Evolutionary conservation across 2,329 filamentous ascomycete species (phyloP), one percentile per base, ranked within the genome.

Genomic region (Aspergillus brasiliensis): DNA sequence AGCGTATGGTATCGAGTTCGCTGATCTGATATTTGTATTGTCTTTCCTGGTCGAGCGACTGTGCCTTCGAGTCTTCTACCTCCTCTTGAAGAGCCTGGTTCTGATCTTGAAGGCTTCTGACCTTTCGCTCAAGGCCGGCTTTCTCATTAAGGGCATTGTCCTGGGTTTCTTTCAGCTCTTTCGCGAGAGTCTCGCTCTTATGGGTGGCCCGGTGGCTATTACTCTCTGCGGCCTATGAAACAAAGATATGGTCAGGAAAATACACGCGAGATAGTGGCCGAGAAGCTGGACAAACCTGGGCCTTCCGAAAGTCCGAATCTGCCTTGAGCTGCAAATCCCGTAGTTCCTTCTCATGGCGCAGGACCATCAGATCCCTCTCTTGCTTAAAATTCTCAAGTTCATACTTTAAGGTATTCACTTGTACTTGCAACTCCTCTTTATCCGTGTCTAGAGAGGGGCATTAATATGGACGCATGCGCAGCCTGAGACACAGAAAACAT

Each of bases 341-440:
- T 21, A 97, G 76, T 69, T 97, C 94, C 68, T 91, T 90, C 65
- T 92, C 89, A 67, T 95, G 90, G 62, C 91, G 88, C 15, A 97
- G 82, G 8, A 87, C 83, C 51, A 88, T 82, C 69, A 97, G 85
- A 59, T 96, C 92, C 67, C 91, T 89, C 71, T 98, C 94, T 67
- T 97, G 91, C 69, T 94, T 93, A 56, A 91, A 81, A 17, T 91
- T 94, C 69, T 92, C 91, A 65, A 97, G 83, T 60, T 94, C 91
- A 78, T 97, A 99, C 62, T 88, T 89, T 53, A 97, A 81, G 0
- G 92, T 91, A 62, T 93, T 95, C 44, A 98, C 82, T 76, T 97
- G 92, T 2, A 94, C 91, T 71, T 94, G 93, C 25, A 98, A 83
- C 65, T 93, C 89, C 70, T 98, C 93, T 61, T 86, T 88, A 56